Percentiles rank a stretch among this genome's conserved stretches.
phyloP scores from a whole-genome alignment of 495 filamentous ascomycete genomes.

The Aspergillus panamensis region DNA sequence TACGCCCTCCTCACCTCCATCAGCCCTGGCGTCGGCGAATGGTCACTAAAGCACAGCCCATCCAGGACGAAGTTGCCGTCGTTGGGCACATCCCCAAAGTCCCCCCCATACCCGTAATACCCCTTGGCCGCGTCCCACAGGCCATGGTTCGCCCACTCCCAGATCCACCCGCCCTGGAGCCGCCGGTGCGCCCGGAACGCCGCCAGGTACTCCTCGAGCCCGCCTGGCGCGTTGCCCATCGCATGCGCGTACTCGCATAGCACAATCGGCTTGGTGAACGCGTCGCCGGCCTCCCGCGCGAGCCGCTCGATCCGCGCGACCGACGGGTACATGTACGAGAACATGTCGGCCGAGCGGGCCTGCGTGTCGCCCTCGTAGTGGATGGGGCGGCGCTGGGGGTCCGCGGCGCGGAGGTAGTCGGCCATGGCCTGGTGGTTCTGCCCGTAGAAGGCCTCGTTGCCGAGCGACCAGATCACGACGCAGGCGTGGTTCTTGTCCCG shows the following conservation, averaged over 20 bases:
- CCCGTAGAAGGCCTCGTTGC: constrained; percentile 68
- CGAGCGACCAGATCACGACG: constrained; percentile 68
- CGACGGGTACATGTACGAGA: constrained; percentile 61
- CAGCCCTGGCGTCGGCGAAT: constrained; percentile 57
- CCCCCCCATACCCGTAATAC: constrained; percentile 65
- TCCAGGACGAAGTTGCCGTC: constrained; percentile 65
- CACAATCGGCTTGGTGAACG: constrained; percentile 54
- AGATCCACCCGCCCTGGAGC: constrained; percentile 67
- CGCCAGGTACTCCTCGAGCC: constrained; percentile 61
- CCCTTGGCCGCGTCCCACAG: constrained; percentile 46
- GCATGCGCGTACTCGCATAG: constrained; percentile 68
- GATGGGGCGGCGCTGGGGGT: constrained; percentile 55
- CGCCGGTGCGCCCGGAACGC: constrained; percentile 53
- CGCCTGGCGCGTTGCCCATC: constrained; percentile 71
- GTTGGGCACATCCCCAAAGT: constrained; percentile 64
- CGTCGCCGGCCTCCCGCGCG: constrained; percentile 34
- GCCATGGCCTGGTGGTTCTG: constrained; percentile 63
- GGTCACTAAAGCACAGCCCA: constrained; percentile 56
- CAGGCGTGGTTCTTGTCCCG: constrained; percentile 64
- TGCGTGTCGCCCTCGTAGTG: constrained; percentile 65
- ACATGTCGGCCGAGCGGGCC: constrained; percentile 60
- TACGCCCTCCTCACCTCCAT: constrained; percentile 60
- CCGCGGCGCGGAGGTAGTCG: constrained; percentile 52
- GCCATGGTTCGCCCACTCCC: constrained; percentile 74
- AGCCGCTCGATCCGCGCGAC: constrained; percentile 49